These are phyloP conservation scores for Lasiosphaeria ovina DNA, from an alignment of 495 filamentous ascomycete genomes.

Conservation along the genomic window DNA sequence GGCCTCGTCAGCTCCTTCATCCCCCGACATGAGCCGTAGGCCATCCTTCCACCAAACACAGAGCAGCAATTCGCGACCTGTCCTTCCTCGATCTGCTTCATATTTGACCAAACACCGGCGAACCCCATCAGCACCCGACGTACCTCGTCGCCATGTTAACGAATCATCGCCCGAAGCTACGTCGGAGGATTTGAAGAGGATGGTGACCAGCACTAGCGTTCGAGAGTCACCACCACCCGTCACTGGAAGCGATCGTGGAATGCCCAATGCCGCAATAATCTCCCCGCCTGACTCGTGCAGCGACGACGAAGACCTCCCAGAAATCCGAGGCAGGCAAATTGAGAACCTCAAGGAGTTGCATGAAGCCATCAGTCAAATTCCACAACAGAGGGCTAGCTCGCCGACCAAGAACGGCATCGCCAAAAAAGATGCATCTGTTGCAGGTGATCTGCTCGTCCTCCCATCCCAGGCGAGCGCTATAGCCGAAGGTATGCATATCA, in stretches of 20 bases:
- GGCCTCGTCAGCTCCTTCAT: conserved; percentile 63
- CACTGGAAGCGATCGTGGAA: conserved; percentile 56
- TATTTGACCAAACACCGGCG: conserved; percentile 63
- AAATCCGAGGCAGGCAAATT: conserved; percentile 51
- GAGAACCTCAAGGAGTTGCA: conserved; percentile 74
- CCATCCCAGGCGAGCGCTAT: conserved; percentile 33
- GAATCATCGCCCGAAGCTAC: conserved; percentile 44
- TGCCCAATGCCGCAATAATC: conserved; percentile 77
- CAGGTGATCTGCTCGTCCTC: conserved; percentile 36
- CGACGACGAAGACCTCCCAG: conserved; percentile 72
- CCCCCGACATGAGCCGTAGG: conserved; percentile 59
- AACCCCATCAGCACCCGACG: conserved; percentile 39
- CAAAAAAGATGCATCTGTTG: conserved; percentile 17
- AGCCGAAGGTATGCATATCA: conserved; percentile 37
- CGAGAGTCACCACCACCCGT: conserved; percentile 78
- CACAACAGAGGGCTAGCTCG: conserved; percentile 63
- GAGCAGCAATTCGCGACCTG: conserved; percentile 47
- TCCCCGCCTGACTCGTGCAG: conserved; percentile 87
- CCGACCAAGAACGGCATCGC: conserved; percentile 43
- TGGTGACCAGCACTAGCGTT: conserved; percentile 52
- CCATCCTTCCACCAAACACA: conserved; percentile 49
- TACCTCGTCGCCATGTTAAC: conserved; percentile 32
- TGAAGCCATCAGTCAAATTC: conserved; percentile 76
- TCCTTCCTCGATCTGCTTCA: conserved; percentile 69
- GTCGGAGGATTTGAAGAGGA: conserved; percentile 50